phyloP scores from a whole-genome alignment of 768 basidiomycete species.

The Lentinula lateritia region DNA sequence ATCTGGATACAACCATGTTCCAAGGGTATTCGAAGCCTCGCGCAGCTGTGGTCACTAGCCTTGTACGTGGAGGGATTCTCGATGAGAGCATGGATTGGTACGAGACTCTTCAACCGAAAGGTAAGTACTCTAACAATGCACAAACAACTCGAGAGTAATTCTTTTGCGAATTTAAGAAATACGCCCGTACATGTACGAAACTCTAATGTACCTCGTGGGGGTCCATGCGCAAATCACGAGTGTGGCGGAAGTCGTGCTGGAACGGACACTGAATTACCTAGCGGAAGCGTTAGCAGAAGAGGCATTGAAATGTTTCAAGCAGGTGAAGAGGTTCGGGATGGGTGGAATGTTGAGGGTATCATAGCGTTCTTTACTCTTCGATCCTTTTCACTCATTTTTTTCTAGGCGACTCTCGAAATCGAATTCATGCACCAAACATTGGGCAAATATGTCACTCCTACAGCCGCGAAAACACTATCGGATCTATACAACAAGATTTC shows the following conservation, averaged over 20 bases:
- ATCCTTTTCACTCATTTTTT: background rate
- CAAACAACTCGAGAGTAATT: background rate
- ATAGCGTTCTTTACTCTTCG: conserved; percentile 11
- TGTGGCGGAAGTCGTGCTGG: conserved; percentile 72
- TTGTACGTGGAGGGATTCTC: conserved; percentile 77
- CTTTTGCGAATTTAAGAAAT: conserved; percentile 50
- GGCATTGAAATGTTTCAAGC: conserved; percentile 79
- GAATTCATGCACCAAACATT: conserved; percentile 98
- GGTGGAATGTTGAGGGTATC: conserved; percentile 93
- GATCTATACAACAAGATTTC: conserved; percentile 95
- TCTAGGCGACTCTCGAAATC: conserved; percentile 95
- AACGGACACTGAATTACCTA: conserved; percentile 75
- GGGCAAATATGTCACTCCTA: conserved; percentile 76
- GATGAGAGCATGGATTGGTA: conserved; percentile 88
- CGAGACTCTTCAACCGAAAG: conserved; percentile 87
- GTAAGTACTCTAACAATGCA: conserved; percentile 33
- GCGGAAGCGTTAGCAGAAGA: conserved; percentile 82
- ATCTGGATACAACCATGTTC: conserved; percentile 87
- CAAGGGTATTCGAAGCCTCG: conserved; percentile 84
- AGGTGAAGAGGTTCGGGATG: conserved; percentile 92
- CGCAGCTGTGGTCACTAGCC: conserved; percentile 55
- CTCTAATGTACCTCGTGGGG: conserved; percentile 81
- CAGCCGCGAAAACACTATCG: conserved; percentile 79
- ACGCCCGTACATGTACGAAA: conserved; percentile 89
- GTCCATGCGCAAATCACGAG: conserved; percentile 88